Conservation (phyloP, 805 yeast species). For the Maudiozyma pseudohumilis region DNA sequence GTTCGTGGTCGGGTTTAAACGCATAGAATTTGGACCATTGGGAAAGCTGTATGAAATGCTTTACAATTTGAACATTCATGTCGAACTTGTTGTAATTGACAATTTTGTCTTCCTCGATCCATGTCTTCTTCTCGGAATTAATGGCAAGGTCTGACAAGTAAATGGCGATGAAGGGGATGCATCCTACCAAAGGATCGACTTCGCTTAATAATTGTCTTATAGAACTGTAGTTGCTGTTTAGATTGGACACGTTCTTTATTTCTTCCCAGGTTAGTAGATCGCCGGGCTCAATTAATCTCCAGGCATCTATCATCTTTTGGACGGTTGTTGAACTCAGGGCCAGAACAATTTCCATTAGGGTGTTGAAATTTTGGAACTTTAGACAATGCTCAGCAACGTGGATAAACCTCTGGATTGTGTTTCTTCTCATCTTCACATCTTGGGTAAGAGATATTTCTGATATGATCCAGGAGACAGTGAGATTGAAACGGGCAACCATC, state of each 20-base stretch:
- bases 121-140: constrained; percentile 38
- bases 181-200: constrained; percentile 58
- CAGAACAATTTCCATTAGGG: constrained; percentile 76
- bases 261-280: constrained; percentile 59
- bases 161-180: constrained; percentile 84
- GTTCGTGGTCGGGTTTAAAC: constrained; percentile 45
- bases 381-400: constrained; percentile 74
- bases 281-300: constrained; percentile 64
- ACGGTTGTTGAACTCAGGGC: constrained; percentile 66
- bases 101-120: constrained; percentile 30
- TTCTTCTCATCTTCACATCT: constrained; percentile 46
- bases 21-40: constrained; percentile 74
- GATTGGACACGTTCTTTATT: constrained; percentile 63
- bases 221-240: constrained; percentile 59
- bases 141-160: constrained; percentile 74
- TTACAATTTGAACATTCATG: constrained; percentile 66
- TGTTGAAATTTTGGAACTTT: constrained; percentile 68
- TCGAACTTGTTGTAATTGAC: constrained; percentile 73
- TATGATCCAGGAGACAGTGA: constrained; percentile 85
- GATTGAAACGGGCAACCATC: constrained; percentile 75
- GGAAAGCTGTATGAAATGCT: constrained; percentile 66
- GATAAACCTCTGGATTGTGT: constrained; percentile 74
- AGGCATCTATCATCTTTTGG: constrained; percentile 52
- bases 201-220: constrained; percentile 43
- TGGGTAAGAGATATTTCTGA: constrained; percentile 75